phyloP scores from a whole-genome alignment of 345 rosid genomes.

The Salix dunnii region DNA sequence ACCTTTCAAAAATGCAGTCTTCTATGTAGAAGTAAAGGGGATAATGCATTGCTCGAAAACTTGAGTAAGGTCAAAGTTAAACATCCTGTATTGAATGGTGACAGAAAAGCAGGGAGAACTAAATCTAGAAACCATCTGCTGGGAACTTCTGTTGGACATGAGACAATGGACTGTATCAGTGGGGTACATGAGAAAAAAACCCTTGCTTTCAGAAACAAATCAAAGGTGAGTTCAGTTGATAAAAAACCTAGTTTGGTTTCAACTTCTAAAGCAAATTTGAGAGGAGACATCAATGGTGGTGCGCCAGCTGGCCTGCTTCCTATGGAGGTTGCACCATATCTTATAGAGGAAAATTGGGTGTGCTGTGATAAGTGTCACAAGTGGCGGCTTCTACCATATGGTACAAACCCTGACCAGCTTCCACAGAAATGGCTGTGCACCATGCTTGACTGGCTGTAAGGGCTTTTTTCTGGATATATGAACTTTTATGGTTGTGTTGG shows the following conservation, averaged over 20 bases:
- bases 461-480: slow-evolving; percentile 9
- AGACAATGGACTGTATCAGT: neutral
- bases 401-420: slow-evolving; percentile 49
- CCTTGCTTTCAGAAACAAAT: slow-evolving; percentile 22
- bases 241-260: slow-evolving; percentile 25
- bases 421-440: slow-evolving; percentile 85
- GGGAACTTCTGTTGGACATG: neutral
- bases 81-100: slow-evolving; percentile 25
- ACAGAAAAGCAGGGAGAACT: slow-evolving; percentile 53
- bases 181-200: neutral
- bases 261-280: slow-evolving; percentile 28
- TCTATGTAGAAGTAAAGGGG: slow-evolving; percentile 38
- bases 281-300: slow-evolving; percentile 34
- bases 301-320: slow-evolving; percentile 21
- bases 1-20: slow-evolving; percentile 1
- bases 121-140: slow-evolving; percentile 10
- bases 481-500: neutral
- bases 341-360: slow-evolving; percentile 75
- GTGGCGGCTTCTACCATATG: slow-evolving; percentile 85
- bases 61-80: neutral
- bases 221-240: slow-evolving; percentile 34
- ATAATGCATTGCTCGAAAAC: slow-evolving; percentile 50
- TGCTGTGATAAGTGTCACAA: slow-evolving; percentile 73
- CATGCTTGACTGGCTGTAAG: slow-evolving; percentile 97
- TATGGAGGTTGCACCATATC: slow-evolving; percentile 35